Evolutionary conservation across 2,329 filamentous ascomycete genomes (phyloP).

Genomic region (Cercospora zeina): DNA sequence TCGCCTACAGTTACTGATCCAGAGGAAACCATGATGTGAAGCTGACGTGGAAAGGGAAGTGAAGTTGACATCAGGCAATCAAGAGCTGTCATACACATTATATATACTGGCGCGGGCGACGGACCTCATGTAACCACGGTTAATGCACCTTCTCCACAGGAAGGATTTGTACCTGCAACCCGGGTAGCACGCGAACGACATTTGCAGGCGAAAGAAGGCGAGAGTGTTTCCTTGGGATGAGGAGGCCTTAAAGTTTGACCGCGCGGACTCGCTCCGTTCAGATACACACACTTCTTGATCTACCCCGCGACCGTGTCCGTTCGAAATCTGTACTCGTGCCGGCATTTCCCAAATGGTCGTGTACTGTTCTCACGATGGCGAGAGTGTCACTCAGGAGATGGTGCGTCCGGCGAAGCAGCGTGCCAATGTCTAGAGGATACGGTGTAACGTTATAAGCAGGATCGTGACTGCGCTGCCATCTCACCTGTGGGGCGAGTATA

Average conservation of each 20-base stretch:
- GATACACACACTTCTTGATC: background rate
- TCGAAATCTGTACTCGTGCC: background rate
- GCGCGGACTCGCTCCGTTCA: background rate
- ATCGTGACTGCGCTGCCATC: background rate
- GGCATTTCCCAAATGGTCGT: background rate
- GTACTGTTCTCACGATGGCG: background rate
- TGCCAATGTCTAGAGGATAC: background rate
- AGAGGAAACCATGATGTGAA: background rate
- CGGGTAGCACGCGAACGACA: background rate
- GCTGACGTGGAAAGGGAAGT: background rate
- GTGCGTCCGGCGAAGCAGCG: background rate
- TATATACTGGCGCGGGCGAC: background rate
- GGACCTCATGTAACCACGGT: background rate
- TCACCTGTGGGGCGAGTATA: background rate
- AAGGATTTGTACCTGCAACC: background rate
- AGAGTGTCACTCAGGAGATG: background rate
- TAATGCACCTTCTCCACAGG: slow-evolving; percentile 1
- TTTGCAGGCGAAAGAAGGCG: background rate
- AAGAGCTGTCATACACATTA: background rate
- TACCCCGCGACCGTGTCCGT: background rate
- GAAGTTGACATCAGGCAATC: background rate
- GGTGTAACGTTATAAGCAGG: background rate
- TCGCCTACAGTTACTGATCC: slow-evolving; percentile 1
- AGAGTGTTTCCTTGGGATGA: slow-evolving; percentile 1
- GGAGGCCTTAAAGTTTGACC: background rate